These are phyloP conservation scores for Kodamaea jinghongensis DNA, from an alignment of 805 yeast genomes.

Conservation along the genomic window DNA sequence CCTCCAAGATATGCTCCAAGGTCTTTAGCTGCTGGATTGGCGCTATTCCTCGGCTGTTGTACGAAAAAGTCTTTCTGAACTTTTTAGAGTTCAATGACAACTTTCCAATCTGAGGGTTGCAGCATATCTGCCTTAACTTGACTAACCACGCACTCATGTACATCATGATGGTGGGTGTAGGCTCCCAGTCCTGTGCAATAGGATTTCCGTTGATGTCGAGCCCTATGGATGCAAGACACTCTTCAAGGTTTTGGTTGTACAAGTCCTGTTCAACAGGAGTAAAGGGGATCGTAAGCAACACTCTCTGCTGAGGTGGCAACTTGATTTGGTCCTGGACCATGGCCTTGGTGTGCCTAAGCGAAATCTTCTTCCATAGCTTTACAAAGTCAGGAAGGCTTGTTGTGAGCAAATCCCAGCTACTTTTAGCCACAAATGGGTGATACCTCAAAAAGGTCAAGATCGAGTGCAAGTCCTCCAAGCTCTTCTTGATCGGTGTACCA, in stretches of 20 bases:
- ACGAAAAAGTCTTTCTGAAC: constrained; percentile 18
- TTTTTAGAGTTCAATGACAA: constrained; percentile 23
- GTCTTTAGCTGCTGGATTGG: constrained; percentile 35
- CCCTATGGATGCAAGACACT: constrained; percentile 58
- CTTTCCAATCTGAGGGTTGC: constrained; percentile 63
- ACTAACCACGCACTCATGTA: constrained; percentile 69
- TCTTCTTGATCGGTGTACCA: constrained; percentile 83
- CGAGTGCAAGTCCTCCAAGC: constrained; percentile 66
- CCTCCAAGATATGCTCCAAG: constrained; percentile 64
- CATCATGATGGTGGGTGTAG: constrained; percentile 37
- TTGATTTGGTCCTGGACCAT: constrained; percentile 75
- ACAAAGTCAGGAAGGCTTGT: constrained; percentile 25
- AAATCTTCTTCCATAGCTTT: constrained; percentile 50
- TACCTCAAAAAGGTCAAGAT: constrained; percentile 64
- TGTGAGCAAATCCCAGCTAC: constrained; percentile 38
- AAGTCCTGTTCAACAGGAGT: constrained; percentile 82
- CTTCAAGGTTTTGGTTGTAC: constrained; percentile 60
- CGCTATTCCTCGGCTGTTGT: constrained; percentile 15
- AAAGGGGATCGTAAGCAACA: constrained; percentile 69
- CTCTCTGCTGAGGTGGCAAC: constrained; percentile 75
- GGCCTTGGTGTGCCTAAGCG: constrained; percentile 79
- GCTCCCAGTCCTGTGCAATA: constrained; percentile 46
- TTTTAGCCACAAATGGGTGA: constrained; percentile 56
- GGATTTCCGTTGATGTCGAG: constrained; percentile 54
- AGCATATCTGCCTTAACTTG: constrained; percentile 73